Conservation (phyloP, 1,139 yeast species). For the Saccharomyces hybrid region DNA sequence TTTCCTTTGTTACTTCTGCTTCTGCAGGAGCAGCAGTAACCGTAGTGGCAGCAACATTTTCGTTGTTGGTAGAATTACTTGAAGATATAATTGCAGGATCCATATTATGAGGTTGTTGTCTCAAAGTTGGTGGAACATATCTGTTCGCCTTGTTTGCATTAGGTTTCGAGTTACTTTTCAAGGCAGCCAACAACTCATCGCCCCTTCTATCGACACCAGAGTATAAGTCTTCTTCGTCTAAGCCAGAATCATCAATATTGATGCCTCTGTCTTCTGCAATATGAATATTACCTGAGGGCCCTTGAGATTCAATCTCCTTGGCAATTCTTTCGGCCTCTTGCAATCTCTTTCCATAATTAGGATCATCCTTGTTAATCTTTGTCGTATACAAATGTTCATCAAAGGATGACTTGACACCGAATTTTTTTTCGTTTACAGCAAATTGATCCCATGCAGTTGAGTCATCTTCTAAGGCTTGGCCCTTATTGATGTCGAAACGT, state of each 20-base stretch:
- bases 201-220: slow-evolving; percentile 73
- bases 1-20: slow-evolving; percentile 17
- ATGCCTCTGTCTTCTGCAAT: slow-evolving; percentile 87
- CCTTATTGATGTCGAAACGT: slow-evolving; percentile 20
- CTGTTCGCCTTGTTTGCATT: slow-evolving; percentile 16
- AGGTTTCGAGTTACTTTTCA: slow-evolving; percentile 34
- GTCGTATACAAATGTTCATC: slow-evolving; percentile 91
- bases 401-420: slow-evolving; percentile 80
- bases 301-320: slow-evolving; percentile 66
- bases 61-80: slow-evolving; percentile 12
- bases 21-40: slow-evolving; percentile 13
- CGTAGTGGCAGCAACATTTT: slow-evolving; percentile 8
- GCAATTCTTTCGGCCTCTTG: slow-evolving; percentile 74
- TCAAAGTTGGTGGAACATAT: slow-evolving; percentile 52
- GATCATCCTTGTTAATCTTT: slow-evolving; percentile 62
- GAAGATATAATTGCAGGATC: slow-evolving; percentile 76
- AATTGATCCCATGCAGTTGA: slow-evolving; percentile 78
- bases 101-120: slow-evolving; percentile 54
- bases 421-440: slow-evolving; percentile 76
- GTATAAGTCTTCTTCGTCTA: slow-evolving; percentile 93
- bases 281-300: slow-evolving; percentile 62
- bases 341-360: slow-evolving; percentile 61
- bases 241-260: slow-evolving; percentile 67
- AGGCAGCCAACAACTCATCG: slow-evolving; percentile 58
- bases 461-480: slow-evolving; percentile 42